phyloP scores from a whole-genome alignment of 2,329 filamentous ascomycete genomes.

The Chrysoporthe cubensis region DNA sequence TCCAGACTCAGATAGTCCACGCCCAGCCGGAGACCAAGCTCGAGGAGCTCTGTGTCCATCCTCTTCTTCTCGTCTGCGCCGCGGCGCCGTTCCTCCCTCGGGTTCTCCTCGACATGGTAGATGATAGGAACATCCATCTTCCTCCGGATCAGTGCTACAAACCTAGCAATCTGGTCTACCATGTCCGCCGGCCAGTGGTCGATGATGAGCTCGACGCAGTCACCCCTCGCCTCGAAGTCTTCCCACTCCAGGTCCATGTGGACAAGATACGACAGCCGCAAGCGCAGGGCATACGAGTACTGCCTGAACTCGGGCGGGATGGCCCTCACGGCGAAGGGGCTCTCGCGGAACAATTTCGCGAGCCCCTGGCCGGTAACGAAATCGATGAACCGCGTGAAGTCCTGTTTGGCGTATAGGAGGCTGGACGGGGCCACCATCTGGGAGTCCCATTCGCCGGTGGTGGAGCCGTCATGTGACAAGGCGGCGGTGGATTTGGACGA shows the following conservation, averaged over 20 bases:
- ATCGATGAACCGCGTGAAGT: constrained; percentile 63
- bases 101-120: constrained; percentile 58
- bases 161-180: constrained; percentile 53
- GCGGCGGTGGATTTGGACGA: constrained; percentile 40
- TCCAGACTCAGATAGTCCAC: constrained; percentile 70
- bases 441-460: constrained; percentile 29
- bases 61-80: constrained; percentile 43
- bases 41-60: constrained; percentile 60
- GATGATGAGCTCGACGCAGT: constrained; percentile 64
- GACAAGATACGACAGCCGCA: constrained; percentile 64
- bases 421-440: constrained; percentile 54
- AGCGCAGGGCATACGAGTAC: constrained; percentile 64
- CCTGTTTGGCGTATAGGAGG: constrained; percentile 62
- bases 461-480: constrained; percentile 31
- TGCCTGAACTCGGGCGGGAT: constrained; percentile 61
- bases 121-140: constrained; percentile 61
- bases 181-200: constrained; percentile 59
- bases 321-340: constrained; percentile 63
- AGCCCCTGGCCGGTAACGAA: constrained; percentile 58
- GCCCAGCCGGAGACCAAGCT: constrained; percentile 67
- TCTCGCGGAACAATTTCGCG: constrained; percentile 57
- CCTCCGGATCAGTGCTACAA: constrained; percentile 61
- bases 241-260: constrained; percentile 54
- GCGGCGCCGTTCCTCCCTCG: constrained; percentile 46
- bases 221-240: constrained; percentile 60